phyloP scores from a whole-genome alignment of 2,329 filamentous ascomycete species.

The Byssoonygena ceratinophila region DNA sequence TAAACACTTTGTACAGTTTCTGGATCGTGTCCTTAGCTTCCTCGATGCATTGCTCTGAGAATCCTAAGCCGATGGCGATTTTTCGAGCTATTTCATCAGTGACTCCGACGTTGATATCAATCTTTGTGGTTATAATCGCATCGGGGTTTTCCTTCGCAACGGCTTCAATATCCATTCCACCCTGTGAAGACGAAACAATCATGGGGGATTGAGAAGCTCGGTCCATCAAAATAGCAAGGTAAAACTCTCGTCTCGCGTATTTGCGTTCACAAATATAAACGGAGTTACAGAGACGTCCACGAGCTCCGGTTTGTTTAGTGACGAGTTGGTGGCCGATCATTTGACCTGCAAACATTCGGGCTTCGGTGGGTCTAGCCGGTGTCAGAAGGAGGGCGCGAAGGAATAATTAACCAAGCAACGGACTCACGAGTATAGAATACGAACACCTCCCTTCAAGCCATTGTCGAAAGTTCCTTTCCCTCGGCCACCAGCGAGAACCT shows the following conservation, averaged over 20 bases:
- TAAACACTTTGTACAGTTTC: slow-evolving; percentile 98
- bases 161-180: slow-evolving; percentile 97
- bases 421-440: slow-evolving; percentile 86
- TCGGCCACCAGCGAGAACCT: slow-evolving; percentile 93
- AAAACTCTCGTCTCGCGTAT: slow-evolving; percentile 97
- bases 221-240: slow-evolving; percentile 98
- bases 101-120: slow-evolving; percentile 89
- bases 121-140: slow-evolving; percentile 84
- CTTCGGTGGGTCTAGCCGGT: slow-evolving; percentile 60
- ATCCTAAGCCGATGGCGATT: slow-evolving; percentile 85
- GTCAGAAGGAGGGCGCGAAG: slow-evolving; percentile 8
- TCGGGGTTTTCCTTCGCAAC: slow-evolving; percentile 97
- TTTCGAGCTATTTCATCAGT: slow-evolving; percentile 87
- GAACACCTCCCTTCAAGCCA: slow-evolving; percentile 95
- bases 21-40: slow-evolving; percentile 93
- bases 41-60: slow-evolving; percentile 94
- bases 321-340: slow-evolving; percentile 99
- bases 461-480: slow-evolving; percentile 98
- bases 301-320: slow-evolving; percentile 96
- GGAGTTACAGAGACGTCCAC: slow-evolving; percentile 85
- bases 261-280: slow-evolving; percentile 99
- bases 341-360: slow-evolving; percentile 94
- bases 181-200: slow-evolving; percentile 95
- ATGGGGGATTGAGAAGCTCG: slow-evolving; percentile 80
- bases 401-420: not conserved